Evolutionary conservation across 345 rosid species (phyloP).

Genomic region (Luvunga scandens): DNA sequence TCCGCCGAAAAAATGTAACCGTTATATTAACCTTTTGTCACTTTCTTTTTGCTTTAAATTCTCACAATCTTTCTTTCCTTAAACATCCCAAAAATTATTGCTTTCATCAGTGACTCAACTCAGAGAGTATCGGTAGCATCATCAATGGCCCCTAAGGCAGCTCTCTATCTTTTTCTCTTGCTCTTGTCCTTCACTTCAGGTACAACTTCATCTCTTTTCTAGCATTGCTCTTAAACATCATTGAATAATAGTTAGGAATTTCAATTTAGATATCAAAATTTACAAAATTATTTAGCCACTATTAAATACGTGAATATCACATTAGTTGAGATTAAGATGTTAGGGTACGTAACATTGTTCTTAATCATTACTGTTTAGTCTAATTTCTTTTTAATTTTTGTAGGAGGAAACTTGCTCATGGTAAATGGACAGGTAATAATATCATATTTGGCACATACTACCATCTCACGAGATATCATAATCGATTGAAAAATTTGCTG

Average conservation of each 20-base stretch:
- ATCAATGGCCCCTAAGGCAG: constrained; percentile 25
- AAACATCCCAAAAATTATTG: not conserved
- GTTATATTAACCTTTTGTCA: constrained; percentile 1
- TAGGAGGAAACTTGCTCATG: constrained; percentile 32
- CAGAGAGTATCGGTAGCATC: not conserved
- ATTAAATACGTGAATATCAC: no score
- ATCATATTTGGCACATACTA: no score
- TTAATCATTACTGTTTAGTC: no score
- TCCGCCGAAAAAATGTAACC: constrained; percentile 12
- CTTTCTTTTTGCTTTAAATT: not conserved
- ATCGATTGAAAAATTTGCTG: no score
- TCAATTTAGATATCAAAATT: no score
- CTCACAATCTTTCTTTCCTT: not conserved
- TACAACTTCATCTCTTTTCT: not conserved
- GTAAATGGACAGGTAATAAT: constrained; percentile 28
- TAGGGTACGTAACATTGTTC: no score
- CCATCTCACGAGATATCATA: no score
- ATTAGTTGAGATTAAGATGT: no score
- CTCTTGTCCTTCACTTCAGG: constrained; percentile 33
- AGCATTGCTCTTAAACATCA: no score
- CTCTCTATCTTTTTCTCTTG: constrained; percentile 15
- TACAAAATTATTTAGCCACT: no score
- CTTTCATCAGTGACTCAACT: not conserved
- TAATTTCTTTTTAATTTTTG: not conserved
- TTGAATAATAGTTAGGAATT: no score